Conservation (phyloP, 139 green algal species). For the Chlorella sp. region DNA sequence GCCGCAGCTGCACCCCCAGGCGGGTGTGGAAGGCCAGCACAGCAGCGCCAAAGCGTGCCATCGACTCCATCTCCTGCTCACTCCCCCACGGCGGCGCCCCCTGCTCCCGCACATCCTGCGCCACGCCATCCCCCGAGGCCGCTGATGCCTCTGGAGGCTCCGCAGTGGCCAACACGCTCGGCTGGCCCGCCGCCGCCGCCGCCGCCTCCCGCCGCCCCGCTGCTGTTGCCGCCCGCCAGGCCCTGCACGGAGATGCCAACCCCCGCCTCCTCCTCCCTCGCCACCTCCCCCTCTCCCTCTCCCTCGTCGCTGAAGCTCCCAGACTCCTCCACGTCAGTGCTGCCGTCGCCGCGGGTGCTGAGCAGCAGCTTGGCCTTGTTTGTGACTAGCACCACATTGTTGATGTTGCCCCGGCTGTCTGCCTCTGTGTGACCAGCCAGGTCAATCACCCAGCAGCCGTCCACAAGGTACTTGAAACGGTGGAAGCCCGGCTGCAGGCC, state of each 20-base stretch:
- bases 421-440: conserved; percentile 50
- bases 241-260: background rate
- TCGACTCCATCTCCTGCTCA: conserved; percentile 11
- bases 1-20: conserved; percentile 17
- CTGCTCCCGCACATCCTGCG: too few species aligned
- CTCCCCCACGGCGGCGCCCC: background rate
- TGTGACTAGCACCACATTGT: conserved; percentile 66
- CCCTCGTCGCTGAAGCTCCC: background rate
- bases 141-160: background rate
- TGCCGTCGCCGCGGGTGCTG: background rate
- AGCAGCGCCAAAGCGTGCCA: conserved; percentile 25
- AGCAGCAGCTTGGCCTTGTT: conserved; percentile 6
- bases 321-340: background rate
- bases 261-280: too few species aligned
- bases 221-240: background rate
- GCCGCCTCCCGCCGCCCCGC: background rate
- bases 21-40: conserved; percentile 29
- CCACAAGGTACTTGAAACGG: conserved; percentile 86
- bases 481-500: conserved; percentile 72
- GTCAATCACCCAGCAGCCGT: conserved; percentile 77
- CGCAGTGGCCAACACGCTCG: background rate
- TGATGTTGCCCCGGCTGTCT: conserved; percentile 70
- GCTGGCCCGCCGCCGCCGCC: background rate
- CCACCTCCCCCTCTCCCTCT: background rate
- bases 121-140: background rate